These are phyloP conservation scores for Pleurotus tuoliensis DNA, from an alignment of 768 basidiomycete genomes.

Conservation along the genomic window DNA sequence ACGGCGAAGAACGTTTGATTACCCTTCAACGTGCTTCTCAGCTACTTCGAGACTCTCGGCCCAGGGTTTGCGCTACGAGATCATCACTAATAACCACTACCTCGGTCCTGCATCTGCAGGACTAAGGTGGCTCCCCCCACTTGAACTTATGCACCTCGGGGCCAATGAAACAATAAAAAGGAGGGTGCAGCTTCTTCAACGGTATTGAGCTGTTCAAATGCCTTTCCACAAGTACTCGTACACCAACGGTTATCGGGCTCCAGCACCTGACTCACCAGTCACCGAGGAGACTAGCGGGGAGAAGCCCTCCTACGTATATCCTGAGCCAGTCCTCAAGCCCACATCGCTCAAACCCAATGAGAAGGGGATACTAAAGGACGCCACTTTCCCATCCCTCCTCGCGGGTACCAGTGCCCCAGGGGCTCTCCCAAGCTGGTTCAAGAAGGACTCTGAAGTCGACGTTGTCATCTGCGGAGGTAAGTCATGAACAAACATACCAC, in stretches of 20 bases:
- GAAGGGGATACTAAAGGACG: not conserved
- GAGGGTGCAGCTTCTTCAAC: not conserved
- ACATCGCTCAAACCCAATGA: not conserved
- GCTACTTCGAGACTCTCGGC: not conserved
- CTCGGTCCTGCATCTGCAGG: not conserved
- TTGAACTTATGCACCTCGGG: not conserved
- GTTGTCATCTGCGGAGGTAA: not conserved
- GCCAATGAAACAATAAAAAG: not conserved
- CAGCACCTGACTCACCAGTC: not conserved
- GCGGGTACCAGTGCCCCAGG: not conserved
- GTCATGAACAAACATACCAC: not conserved
- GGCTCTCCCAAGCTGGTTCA: not conserved
- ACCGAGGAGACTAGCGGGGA: not conserved
- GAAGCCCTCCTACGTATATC: not conserved
- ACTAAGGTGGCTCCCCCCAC: not conserved
- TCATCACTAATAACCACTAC: not conserved
- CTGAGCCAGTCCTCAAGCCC: not conserved
- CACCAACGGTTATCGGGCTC: not conserved
- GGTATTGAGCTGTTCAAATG: not conserved
- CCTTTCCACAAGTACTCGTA: not conserved
- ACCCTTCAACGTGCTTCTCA: too few species aligned
- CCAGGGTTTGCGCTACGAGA: not conserved
- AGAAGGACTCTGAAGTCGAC: not conserved
- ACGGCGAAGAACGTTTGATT: too few species aligned
- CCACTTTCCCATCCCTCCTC: not conserved